Percentiles rank a stretch among this genome's conserved stretches.
Conservation (phyloP, 140 eudicot genomes). For the Oenanthe javanica region DNA sequence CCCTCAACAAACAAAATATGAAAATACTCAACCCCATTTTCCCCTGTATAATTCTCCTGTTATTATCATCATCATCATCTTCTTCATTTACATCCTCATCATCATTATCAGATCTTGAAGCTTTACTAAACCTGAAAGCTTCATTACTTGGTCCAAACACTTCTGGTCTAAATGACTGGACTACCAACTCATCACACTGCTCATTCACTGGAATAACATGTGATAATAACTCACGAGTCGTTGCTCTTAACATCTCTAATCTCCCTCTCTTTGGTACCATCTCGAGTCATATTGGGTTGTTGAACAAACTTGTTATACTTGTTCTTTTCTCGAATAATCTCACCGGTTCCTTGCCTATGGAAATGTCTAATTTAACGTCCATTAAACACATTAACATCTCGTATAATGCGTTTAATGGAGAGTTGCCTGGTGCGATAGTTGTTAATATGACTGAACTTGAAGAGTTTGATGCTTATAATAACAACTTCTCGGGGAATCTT, state of each 20-base stretch:
- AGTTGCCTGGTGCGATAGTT: slow-evolving; percentile 43
- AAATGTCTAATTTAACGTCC: slow-evolving; percentile 28
- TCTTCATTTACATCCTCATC: neutral
- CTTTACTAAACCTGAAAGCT: slow-evolving; percentile 51
- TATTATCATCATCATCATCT: neutral
- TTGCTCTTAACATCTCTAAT: slow-evolving; percentile 33
- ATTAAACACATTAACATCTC: slow-evolving; percentile 47
- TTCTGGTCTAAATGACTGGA: slow-evolving; percentile 51
- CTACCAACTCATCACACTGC: slow-evolving; percentile 40
- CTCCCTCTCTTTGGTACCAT: slow-evolving; percentile 50
- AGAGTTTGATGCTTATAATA: slow-evolving; percentile 60
- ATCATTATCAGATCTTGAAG: slow-evolving; percentile 26
- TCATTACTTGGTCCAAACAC: slow-evolving; percentile 40
- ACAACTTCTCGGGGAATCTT: slow-evolving; percentile 52
- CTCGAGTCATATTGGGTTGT: slow-evolving; percentile 51
- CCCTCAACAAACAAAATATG: neutral
- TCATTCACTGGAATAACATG: slow-evolving; percentile 72
- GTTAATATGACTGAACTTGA: slow-evolving; percentile 36
- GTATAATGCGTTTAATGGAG: slow-evolving; percentile 35
- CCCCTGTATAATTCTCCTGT: neutral
- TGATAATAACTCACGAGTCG: slow-evolving; percentile 38
- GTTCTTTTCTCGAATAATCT: slow-evolving; percentile 43
- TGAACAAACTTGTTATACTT: slow-evolving; percentile 41
- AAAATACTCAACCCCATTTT: slow-evolving; percentile 16
- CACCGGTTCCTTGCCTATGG: slow-evolving; percentile 60